Percentiles rank a stretch among this genome's conserved stretches.
phyloP scores from a whole-genome alignment of 495 filamentous ascomycete species.

The Daldinia grandis region DNA sequence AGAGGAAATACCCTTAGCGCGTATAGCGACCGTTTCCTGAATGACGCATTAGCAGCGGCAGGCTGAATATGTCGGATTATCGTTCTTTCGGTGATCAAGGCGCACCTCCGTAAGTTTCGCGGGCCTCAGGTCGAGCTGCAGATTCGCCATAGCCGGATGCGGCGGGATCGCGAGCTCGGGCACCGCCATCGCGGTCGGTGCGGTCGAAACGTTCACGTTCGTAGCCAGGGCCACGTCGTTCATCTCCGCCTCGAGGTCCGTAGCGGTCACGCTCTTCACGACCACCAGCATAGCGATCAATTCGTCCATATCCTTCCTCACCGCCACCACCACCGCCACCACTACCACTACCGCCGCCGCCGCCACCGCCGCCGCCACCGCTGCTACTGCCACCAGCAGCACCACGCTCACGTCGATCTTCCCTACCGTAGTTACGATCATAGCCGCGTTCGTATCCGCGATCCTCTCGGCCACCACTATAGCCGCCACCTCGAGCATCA shows the following conservation, averaged over 20 bases:
- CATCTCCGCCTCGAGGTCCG: constrained; percentile 54
- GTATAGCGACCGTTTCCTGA: constrained; percentile 33
- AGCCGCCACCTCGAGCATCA: constrained; percentile 66
- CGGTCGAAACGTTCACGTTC: constrained; percentile 66
- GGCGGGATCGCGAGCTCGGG: constrained; percentile 59
- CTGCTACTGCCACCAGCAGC: constrained; percentile 54
- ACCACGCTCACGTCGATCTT: constrained; percentile 64
- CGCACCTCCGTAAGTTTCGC: constrained; percentile 66
- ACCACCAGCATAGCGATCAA: constrained; percentile 52
- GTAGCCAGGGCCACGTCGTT: constrained; percentile 61
- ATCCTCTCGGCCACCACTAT: constrained; percentile 45
- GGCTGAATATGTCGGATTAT: constrained; percentile 22
- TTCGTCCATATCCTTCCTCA: constrained; percentile 20
- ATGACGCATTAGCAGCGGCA: constrained; percentile 37
- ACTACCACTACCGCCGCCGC: constrained; percentile 44
- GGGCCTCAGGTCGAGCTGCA: constrained; percentile 67
- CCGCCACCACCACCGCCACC: constrained; percentile 51
- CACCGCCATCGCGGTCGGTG: constrained; percentile 54
- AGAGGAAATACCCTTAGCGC: constrained; percentile 22
- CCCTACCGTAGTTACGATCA: constrained; percentile 68
- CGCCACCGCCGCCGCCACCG: constrained; percentile 50
- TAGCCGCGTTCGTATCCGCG: constrained; percentile 59
- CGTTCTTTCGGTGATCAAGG: constrained; percentile 29
- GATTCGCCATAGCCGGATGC: constrained; percentile 64
- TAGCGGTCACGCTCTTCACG: constrained; percentile 57